Evolutionary conservation across 331 rosid genomes (phyloP).

Genomic region (Arachis monticola): DNA sequence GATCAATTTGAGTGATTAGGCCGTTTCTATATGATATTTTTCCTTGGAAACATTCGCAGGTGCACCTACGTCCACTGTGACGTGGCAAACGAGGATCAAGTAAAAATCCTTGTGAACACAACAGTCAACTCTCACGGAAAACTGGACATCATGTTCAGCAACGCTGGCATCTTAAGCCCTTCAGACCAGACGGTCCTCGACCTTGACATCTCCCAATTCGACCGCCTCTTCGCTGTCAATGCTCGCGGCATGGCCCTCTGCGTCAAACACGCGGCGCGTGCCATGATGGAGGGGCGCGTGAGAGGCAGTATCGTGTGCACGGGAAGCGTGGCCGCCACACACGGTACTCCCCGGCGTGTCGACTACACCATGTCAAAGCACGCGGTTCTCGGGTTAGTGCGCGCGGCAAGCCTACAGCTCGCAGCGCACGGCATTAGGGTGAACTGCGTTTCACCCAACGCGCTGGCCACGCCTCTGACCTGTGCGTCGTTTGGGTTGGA

Average conservation of each 20-base stretch:
- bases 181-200: constrained; percentile 50
- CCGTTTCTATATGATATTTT: too few relatives aligned
- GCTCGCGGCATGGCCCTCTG: constrained; percentile 53
- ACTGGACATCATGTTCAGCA: constrained; percentile 71
- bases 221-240: constrained; percentile 49
- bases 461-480: constrained; percentile 41
- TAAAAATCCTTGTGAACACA: constrained; percentile 42
- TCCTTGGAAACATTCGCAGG: not conserved
- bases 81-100: constrained; percentile 53
- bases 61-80: constrained; percentile 59
- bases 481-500: not conserved
- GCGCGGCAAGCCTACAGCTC: not conserved
- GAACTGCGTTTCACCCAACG: constrained; percentile 55
- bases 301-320: constrained; percentile 55
- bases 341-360: not conserved
- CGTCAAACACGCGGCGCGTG: constrained; percentile 63
- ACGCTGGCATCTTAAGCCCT: constrained; percentile 51
- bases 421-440: constrained; percentile 50
- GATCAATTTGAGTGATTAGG: too few relatives aligned
- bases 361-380: constrained; percentile 59
- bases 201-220: constrained; percentile 48
- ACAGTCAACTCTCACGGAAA: constrained; percentile 46
- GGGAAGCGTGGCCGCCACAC: constrained; percentile 43
- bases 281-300: constrained; percentile 45
- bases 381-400: constrained; percentile 48